Base-by-base conservation (phyloP, 2,329 filamentous ascomycete species). In the Cadophora luteo-olivacea region DNA sequence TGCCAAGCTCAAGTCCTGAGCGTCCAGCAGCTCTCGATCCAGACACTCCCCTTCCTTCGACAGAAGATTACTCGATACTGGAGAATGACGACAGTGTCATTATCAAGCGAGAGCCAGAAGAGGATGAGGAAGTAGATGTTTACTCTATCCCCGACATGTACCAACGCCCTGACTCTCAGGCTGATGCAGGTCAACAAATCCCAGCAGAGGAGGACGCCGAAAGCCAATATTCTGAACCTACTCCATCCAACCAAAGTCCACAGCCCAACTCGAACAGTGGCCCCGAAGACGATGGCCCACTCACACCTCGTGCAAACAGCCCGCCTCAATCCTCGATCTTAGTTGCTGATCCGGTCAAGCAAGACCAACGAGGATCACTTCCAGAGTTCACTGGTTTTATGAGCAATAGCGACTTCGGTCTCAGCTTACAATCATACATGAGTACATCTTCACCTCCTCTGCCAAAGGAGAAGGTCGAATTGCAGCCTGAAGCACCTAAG, bases 11-110 rank as follows among this genome's bases (percentile, higher is more conserved):
- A 1, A 89, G 82, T 72, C 85, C 87, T 14, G 84, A 87, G 69
- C 85, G 82, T n/a, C 84, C 81, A 68, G 82, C 87, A 61, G 82
- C 88, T 38, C 85, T 93, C 69, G 94, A 98, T 77, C 95, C 95
- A 7, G 95, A 98, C 78, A 87, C 96, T 51, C 92, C 95, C 0
- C 93, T 97, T 73, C 94, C 93, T 24, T 97, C 93, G 45, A 91
- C 93, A 16, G 95, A 97, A 80, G 89, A 89, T 72, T 79, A 78
- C 16, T 87, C 86, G 1, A 82, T 88, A 49, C 78, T 88, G 52
- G 84, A 86, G n/a, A 86, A 88, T 45, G 79, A 85, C 49, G 83
- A 83, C 29, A 84, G 85, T 52, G 85, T 91, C 64, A 84, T 91
- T 60, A 89, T 94, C 76, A 92, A 91, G 74, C 84, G 89, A 51